Conservation (phyloP, 257 asterid genomes). For the Perilla frutescens region DNA sequence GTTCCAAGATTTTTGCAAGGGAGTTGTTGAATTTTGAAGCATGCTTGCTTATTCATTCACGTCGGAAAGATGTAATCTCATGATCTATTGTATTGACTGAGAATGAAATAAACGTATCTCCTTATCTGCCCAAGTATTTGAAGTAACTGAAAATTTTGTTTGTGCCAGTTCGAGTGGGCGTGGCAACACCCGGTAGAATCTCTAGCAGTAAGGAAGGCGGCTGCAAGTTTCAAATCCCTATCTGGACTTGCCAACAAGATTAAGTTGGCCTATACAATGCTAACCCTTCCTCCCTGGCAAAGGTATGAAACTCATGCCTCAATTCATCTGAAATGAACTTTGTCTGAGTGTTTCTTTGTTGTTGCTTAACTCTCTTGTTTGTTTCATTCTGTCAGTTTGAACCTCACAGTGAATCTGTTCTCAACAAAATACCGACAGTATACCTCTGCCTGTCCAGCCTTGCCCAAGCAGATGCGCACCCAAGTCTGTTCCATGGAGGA, state of each 20-base stretch:
- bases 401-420: slow-evolving; percentile 78
- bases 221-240: slow-evolving; percentile 72
- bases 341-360: not conserved
- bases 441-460: slow-evolving; percentile 60
- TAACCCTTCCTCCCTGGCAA: slow-evolving; percentile 84
- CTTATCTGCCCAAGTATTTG: not conserved
- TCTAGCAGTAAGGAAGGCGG: slow-evolving; percentile 77
- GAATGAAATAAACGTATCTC: too few relatives aligned
- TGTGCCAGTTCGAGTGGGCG: slow-evolving; percentile 94
- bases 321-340: not conserved
- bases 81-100: not conserved
- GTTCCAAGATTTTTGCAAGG: not conserved
- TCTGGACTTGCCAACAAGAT: slow-evolving; percentile 86
- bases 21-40: not conserved
- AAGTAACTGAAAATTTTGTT: not conserved
- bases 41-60: not conserved
- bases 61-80: not conserved
- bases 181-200: slow-evolving; percentile 98
- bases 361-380: slow-evolving; percentile 1
- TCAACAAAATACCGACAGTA: slow-evolving; percentile 79
- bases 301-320: slow-evolving; percentile 47
- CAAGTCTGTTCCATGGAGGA: slow-evolving; percentile 74
- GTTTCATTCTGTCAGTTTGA: slow-evolving; percentile 54
- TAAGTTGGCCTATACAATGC: slow-evolving; percentile 83
- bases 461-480: slow-evolving; percentile 51